These are phyloP conservation scores for Aspergillus spinulosporus DNA, from an alignment of 2,329 filamentous ascomycete genomes.

Conservation along the genomic window DNA sequence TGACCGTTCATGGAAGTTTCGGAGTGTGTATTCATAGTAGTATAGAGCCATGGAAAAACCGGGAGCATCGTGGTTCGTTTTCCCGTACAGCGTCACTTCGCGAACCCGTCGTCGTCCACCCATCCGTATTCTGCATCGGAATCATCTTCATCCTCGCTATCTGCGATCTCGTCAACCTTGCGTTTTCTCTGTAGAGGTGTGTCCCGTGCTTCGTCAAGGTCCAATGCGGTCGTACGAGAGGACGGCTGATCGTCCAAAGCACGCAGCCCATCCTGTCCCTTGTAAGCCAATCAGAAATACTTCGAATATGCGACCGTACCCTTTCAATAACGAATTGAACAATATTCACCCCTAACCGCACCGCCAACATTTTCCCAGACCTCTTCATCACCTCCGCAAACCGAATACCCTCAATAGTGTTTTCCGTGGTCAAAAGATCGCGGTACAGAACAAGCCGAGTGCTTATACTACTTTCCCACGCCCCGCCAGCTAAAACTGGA, in stretches of 20 bases:
- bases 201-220: slow-evolving; percentile 15
- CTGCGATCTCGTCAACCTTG: slow-evolving; percentile 46
- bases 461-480: slow-evolving; percentile 78
- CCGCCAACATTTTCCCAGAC: slow-evolving; percentile 51
- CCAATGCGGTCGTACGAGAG: background rate
- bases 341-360: slow-evolving; percentile 32
- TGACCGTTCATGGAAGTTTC: background rate
- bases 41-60: background rate
- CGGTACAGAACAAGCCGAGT: slow-evolving; percentile 75
- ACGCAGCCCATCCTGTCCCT: slow-evolving; percentile 17
- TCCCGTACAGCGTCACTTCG: background rate
- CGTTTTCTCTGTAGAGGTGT: slow-evolving; percentile 37
- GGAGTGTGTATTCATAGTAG: background rate
- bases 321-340: slow-evolving; percentile 43
- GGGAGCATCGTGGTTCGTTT: background rate
- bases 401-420: slow-evolving; percentile 52
- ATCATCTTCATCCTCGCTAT: slow-evolving; percentile 46
- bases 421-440: slow-evolving; percentile 61
- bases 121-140: slow-evolving; percentile 36
- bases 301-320: slow-evolving; percentile 27
- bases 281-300: background rate
- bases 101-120: slow-evolving; percentile 24
- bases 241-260: slow-evolving; percentile 11
- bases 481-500: slow-evolving; percentile 70
- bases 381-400: slow-evolving; percentile 67